Evolutionary conservation across 306 rosid genomes (phyloP).

Genomic region (Luffa acutangula): DNA sequence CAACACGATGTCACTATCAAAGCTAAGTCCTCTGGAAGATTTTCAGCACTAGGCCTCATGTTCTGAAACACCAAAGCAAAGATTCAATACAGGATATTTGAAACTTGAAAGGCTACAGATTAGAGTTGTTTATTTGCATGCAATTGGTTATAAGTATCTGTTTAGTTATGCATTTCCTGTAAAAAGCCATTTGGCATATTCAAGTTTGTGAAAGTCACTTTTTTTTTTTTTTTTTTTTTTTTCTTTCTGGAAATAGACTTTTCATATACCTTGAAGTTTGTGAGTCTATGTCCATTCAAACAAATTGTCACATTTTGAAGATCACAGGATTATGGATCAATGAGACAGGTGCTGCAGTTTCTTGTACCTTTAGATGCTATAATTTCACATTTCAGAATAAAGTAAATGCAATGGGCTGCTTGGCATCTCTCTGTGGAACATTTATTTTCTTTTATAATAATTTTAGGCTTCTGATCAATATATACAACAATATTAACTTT

Average conservation of each 20-base stretch:
- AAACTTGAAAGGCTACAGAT: not conserved
- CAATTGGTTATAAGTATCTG: not conserved
- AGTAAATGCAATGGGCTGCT: too few species aligned
- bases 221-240: not conserved
- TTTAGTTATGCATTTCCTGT: not conserved
- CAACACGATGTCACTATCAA: constrained; percentile 13
- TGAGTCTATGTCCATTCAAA: not conserved
- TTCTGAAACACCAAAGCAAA: constrained; percentile 4
- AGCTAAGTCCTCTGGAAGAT: constrained; percentile 12
- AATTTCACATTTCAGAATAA: too few species aligned
- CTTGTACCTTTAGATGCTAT: not conserved
- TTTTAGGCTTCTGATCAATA: too few species aligned
- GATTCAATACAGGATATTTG: not conserved
- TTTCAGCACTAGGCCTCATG: constrained; percentile 14
- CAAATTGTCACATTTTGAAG: not conserved
- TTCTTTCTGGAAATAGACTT: not conserved
- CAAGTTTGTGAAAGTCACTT: not conserved
- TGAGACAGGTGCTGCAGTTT: not conserved
- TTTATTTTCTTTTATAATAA: too few species aligned
- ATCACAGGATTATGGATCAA: not conserved
- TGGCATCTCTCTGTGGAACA: too few species aligned
- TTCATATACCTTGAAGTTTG: not conserved
- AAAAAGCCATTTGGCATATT: not conserved
- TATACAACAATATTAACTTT: too few species aligned
- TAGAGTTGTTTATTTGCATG: not conserved